Evolutionary conservation across 2,329 filamentous ascomycete species (phyloP).

Genomic region (Pseudocercospora ulei): DNA sequence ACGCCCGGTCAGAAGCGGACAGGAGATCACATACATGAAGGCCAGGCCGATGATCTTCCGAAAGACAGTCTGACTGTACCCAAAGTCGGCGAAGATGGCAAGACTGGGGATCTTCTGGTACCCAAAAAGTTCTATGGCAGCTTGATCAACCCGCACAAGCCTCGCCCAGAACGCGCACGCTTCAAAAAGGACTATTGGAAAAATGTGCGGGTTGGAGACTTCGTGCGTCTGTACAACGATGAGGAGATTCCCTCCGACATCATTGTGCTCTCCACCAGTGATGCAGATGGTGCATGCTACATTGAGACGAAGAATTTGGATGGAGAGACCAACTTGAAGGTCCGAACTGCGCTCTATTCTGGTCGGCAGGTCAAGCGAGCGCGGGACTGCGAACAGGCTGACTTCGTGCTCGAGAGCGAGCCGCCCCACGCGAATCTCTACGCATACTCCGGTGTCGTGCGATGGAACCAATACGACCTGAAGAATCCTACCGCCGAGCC

Average conservation of each 20-base stretch:
- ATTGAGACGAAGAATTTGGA: slow-evolving; percentile 98
- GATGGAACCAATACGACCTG: slow-evolving; percentile 67
- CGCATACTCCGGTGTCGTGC: slow-evolving; percentile 80
- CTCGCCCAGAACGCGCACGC: slow-evolving; percentile 58
- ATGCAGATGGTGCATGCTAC: slow-evolving; percentile 88
- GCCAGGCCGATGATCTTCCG: slow-evolving; percentile 13
- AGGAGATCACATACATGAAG: slow-evolving; percentile 16
- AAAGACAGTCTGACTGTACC: slow-evolving; percentile 30
- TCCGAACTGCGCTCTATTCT: slow-evolving; percentile 80
- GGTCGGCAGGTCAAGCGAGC: slow-evolving; percentile 76
- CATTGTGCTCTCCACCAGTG: slow-evolving; percentile 84
- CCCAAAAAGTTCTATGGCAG: slow-evolving; percentile 52
- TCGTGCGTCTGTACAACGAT: slow-evolving; percentile 90
- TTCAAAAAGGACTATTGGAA: slow-evolving; percentile 97
- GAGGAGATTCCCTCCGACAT: slow-evolving; percentile 92
- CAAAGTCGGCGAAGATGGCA: slow-evolving; percentile 19
- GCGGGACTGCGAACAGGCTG: slow-evolving; percentile 77
- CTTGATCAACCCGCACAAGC: slow-evolving; percentile 62
- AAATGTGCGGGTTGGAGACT: slow-evolving; percentile 87
- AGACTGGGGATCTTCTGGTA: slow-evolving; percentile 23
- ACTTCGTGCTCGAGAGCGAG: slow-evolving; percentile 86
- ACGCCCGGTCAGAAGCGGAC: slow-evolving; percentile 46
- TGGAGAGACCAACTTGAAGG: slow-evolving; percentile 94
- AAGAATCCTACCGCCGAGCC: slow-evolving; percentile 53
- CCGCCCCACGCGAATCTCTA: slow-evolving; percentile 87